Evolutionary conservation across 768 basidiomycete genomes (phyloP), one percentile per base, ranked within the genome.

Genomic region (Melanogaster broomeanus): DNA sequence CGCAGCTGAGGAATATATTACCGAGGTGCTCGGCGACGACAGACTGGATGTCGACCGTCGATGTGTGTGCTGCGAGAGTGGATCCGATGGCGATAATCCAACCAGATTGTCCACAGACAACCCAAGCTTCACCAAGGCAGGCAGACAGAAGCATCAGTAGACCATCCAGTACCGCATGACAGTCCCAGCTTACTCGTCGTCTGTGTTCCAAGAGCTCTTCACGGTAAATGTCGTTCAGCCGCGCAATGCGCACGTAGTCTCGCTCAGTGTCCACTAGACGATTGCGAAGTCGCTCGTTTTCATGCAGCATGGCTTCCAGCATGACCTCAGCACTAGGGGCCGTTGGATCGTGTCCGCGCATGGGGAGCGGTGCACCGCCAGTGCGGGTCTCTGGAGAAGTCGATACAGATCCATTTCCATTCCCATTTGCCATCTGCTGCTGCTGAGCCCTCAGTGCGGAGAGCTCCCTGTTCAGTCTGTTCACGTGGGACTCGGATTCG

Each of bases 401-500:
- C 27, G 42, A 42, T 51, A 65, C 66, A 35, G 55, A 51, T 45
- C 63, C 51, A 41, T 24, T 60, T 25, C 58, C 62, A 38, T 63
- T 60, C 22, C 47, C 37, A 33, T 39, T 25, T 25, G 52, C 39
- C 47, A 77, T 67, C 34, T 78, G 75, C 55, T 76, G 79, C 27
- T 79, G 79, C 59, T 87, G 85, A 3, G 77, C 80, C 3, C 80
- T 70, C 57, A 92, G 66, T 3, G 80, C 82, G 19, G 81, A 77
- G 28, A 93, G 72, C 65, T 93, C 88, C 41, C 89, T 73, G 24
- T 82, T 82, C 34, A 93, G 74, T 49, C 82, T 73, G 58, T 90
- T 91, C 51, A 92, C 90, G 70, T 91, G 89, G 16, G 80, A 83
- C 69, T 93, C 90, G n/a, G 82, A 87, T 67, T 93, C 90, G 9